Base-by-base conservation (phyloP, 371 early-diverging fungal genomes). In the Apophysomyces ossiformis region DNA sequence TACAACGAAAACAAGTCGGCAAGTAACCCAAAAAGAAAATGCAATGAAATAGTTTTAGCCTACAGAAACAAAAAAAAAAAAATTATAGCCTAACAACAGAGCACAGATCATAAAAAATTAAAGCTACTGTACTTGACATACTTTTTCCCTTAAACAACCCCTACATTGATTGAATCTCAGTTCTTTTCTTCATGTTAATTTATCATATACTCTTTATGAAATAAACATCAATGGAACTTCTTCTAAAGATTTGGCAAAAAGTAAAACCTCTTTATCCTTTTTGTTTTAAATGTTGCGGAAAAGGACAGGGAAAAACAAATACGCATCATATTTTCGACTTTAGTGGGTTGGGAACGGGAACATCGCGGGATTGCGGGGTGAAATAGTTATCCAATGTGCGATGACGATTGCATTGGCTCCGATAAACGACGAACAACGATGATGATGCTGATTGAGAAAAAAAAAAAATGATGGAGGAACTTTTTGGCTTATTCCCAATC, bases 331-430 rank as follows among this genome's bases (percentile, higher is more conserved):
- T 41, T 41, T 41, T 41, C 41, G 41, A 50, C 9, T 16, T 7
- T 50, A 50, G 18, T 50, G n/a, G 54, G 54, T 18, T 21, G 54
- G 54, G 54, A 50, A 50, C 54, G 54, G 54, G 54, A 50, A 50
- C 54, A 50, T 50, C 54, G 54, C 54, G 54, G 54, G 54, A 50
- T n/a, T 50, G 54, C 54, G 54, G 54, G 54, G 54, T 50, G 18
- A 50, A 50, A 50, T 50, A 50, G 9, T n/a, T 50, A 50, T 50
- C 54, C 54, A 50, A 50, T 50, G 54, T 50, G 54, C 54, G 54
- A 21, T 50, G 54, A 50, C 54, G 54, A 50, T 5, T 21, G 9
- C 18, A 21, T 50, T 9, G 54, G 54, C 54, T 50, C 54, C 54
- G 54, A 16, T 50, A 21, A 50, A 21, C n/a, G 9, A 50, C 54